Conservation (phyloP, 768 basidiomycete species). For the Mycena indigotica region DNA sequence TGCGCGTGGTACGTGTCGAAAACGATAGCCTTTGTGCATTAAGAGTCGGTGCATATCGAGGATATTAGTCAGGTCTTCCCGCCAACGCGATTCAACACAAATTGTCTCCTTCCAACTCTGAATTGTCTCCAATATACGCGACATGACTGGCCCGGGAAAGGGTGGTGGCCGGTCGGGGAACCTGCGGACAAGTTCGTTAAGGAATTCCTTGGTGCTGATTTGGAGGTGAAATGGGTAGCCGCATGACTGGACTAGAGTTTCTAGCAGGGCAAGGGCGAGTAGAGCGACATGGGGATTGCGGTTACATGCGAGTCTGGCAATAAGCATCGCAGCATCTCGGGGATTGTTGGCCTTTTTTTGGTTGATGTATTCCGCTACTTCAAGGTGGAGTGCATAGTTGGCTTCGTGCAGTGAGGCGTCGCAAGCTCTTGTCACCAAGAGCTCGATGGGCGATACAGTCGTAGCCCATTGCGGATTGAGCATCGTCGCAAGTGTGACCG, state of each 20-base stretch:
- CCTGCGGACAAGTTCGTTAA: conserved; percentile 96
- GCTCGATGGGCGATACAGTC: conserved; percentile 63
- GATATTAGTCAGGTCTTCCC: conserved; percentile 95
- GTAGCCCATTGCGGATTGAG: conserved; percentile 49
- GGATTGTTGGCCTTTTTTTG: conserved; percentile 95
- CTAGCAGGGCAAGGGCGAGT: conserved; percentile 82
- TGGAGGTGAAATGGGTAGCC: conserved; percentile 98
- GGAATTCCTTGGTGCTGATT: conserved; percentile 94
- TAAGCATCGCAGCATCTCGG: conserved; percentile 85
- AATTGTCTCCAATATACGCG: conserved; percentile 88
- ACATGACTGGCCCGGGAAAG: conserved; percentile 94
- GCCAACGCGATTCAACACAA: conserved; percentile 86
- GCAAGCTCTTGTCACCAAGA: conserved; percentile 80
- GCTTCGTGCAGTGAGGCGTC: conserved; percentile 85
- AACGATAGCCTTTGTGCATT: conserved; percentile 90
- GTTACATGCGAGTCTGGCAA: conserved; percentile 85
- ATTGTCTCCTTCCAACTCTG: conserved; percentile 94
- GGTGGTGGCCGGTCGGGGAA: conserved; percentile 98
- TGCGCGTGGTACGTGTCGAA: conserved; percentile 53
- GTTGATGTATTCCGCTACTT: conserved; percentile 93
- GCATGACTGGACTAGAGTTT: conserved; percentile 91
- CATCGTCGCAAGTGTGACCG: conserved; percentile 35
- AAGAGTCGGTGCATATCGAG: conserved; percentile 95
- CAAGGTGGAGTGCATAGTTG: conserved; percentile 89
- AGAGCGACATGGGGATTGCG: conserved; percentile 91